Evolutionary conservation across 2,329 filamentous ascomycete species (phyloP).

Genomic region (Aspergillus clavatus): DNA sequence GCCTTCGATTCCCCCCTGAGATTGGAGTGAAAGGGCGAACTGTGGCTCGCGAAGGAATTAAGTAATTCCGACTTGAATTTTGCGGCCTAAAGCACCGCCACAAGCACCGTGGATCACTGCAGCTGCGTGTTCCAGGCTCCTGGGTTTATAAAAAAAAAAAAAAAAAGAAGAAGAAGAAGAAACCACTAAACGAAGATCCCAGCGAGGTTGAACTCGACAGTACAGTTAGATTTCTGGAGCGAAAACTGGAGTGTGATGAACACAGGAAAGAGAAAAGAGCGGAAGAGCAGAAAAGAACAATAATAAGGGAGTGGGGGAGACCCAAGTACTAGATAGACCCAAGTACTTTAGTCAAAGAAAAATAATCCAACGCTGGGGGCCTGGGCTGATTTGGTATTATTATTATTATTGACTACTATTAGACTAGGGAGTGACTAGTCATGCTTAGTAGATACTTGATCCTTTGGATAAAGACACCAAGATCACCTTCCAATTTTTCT

Average conservation of each 20-base stretch:
- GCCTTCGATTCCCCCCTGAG: conserved; percentile 3
- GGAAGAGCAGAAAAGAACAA: conserved; percentile 5
- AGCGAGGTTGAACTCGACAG: conserved; percentile 1
- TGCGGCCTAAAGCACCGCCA: conserved; percentile 9
- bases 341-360: not conserved
- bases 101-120: conserved; percentile 1
- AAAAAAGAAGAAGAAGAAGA: no score
- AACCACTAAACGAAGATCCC: no score
- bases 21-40: not conserved
- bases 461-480: no score
- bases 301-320: conserved; percentile 8
- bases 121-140: not conserved
- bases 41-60: conserved; percentile 3
- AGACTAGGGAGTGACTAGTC: no score
- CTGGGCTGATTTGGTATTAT: no score
- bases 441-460: no score
- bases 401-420: no score
- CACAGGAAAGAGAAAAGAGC: conserved; percentile 2
- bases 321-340: not conserved
- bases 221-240: not conserved
- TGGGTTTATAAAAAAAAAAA: not conserved
- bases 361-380: no score
- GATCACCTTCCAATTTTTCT: no score
- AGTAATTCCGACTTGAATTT: conserved; percentile 9
- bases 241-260: not conserved